phyloP scores from a whole-genome alignment of 2,329 filamentous ascomycete genomes.

The Fusarium proliferatum region DNA sequence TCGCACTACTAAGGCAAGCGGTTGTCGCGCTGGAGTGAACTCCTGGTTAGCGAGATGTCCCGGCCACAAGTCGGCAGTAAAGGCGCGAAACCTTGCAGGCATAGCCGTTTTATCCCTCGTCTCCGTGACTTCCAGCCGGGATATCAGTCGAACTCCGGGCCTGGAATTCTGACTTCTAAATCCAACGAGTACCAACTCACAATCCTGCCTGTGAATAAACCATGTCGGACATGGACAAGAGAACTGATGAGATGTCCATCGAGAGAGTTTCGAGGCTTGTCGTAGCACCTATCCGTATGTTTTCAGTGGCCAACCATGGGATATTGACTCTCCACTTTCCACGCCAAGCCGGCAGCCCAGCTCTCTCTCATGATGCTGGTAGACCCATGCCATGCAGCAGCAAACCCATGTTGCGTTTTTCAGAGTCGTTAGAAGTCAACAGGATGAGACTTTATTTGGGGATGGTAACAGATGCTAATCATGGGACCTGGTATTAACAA shows the following conservation, averaged over 20 bases:
- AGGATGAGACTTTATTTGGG: slow-evolving; percentile 35
- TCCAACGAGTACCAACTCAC: neutral
- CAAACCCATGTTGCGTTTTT: neutral
- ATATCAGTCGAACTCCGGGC: neutral
- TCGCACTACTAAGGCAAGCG: slow-evolving; percentile 31
- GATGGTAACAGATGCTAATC: slow-evolving; percentile 20
- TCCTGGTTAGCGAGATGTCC: slow-evolving; percentile 24
- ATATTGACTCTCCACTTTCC: slow-evolving; percentile 24
- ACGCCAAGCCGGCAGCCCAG: slow-evolving; percentile 13
- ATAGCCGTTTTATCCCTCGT: slow-evolving; percentile 30
- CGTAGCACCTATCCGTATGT: slow-evolving; percentile 30
- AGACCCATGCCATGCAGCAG: slow-evolving; percentile 20
- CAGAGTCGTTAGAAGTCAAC: slow-evolving; percentile 10
- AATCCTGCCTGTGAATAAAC: slow-evolving; percentile 7
- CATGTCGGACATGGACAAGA: neutral
- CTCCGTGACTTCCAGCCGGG: slow-evolving; percentile 27
- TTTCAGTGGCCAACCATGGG: slow-evolving; percentile 36
- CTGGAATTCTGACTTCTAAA: slow-evolving; percentile 1
- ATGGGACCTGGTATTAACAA: neutral
- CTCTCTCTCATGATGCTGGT: slow-evolving; percentile 23
- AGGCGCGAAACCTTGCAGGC: slow-evolving; percentile 33
- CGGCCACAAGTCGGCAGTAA: slow-evolving; percentile 41
- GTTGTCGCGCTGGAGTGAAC: slow-evolving; percentile 33
- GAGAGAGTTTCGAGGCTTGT: slow-evolving; percentile 12
- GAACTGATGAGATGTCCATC: slow-evolving; percentile 6